Percentiles rank a stretch among this genome's conserved stretches.
Conservation (phyloP, 331 rosid species). For the Quercus lobata region DNA sequence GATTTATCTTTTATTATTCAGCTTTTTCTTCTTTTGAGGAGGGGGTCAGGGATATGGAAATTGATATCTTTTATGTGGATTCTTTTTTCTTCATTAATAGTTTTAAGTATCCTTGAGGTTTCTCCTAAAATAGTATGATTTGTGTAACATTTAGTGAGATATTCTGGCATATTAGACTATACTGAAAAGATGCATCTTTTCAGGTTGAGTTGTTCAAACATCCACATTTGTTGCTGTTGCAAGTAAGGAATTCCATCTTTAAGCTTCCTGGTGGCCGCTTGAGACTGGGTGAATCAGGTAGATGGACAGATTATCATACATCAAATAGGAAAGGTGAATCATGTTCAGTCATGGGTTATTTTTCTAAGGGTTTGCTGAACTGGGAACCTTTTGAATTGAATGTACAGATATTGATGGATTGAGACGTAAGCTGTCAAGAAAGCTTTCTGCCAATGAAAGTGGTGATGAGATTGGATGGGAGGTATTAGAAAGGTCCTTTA, state of each 20-base stretch:
- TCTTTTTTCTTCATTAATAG: background rate
- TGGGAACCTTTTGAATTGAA: constrained; percentile 12
- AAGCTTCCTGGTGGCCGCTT: constrained; percentile 95
- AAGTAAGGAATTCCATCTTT: constrained; percentile 66
- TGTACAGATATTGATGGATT: constrained; percentile 70
- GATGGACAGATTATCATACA: background rate
- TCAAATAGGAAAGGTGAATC: background rate
- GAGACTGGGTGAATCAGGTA: constrained; percentile 89
- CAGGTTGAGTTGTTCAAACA: constrained; percentile 96
- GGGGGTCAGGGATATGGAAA: background rate
- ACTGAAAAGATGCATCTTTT: constrained; percentile 12
- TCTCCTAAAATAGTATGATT: background rate
- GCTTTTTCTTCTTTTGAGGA: background rate
- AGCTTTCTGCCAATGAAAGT: constrained; percentile 52
- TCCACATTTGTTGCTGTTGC: constrained; percentile 81
- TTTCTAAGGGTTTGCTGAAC: background rate
- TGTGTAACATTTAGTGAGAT: background rate
- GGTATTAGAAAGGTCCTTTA: constrained; percentile 39
- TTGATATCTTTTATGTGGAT: background rate
- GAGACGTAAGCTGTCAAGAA: constrained; percentile 67
- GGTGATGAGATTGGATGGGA: constrained; percentile 72
- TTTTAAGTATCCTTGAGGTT: background rate
- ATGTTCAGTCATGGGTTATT: background rate
- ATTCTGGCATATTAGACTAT: background rate
- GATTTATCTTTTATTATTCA: background rate